Conservation (phyloP, 345 rosid genomes). For the Dimocarpus longan region DNA sequence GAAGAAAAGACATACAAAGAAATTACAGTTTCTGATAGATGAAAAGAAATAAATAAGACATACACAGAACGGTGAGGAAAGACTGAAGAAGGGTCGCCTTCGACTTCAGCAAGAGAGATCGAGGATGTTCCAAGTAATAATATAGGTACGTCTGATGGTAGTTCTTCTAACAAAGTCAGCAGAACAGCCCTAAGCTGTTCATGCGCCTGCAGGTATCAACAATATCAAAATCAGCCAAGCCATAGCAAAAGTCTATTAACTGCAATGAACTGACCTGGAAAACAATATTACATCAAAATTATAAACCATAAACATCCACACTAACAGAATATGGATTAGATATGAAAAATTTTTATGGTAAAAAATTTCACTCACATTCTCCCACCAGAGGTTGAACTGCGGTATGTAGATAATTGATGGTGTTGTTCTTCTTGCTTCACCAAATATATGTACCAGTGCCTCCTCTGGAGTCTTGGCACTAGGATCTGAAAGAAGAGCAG, state of each 20-base stretch:
- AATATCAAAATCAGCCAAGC: conserved; percentile 16
- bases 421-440: conserved; percentile 96
- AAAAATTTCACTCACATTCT: conserved; percentile 58
- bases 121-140: conserved; percentile 81
- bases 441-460: conserved; percentile 96
- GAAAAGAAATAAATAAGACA: conserved; percentile 30
- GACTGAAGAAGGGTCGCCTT: conserved; percentile 50
- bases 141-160: conserved; percentile 86
- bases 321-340: conserved; percentile 5
- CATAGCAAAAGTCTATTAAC: conserved; percentile 17
- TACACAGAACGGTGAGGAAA: conserved; percentile 81
- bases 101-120: conserved; percentile 53
- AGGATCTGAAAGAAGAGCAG: conserved; percentile 98
- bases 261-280: conserved; percentile 13
- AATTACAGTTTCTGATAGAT: neutral
- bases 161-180: conserved; percentile 85
- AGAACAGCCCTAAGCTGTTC: conserved; percentile 95
- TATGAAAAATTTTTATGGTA: neutral
- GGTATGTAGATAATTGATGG: conserved; percentile 94
- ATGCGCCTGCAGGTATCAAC: conserved; percentile 72
- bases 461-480: conserved; percentile 99
- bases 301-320: neutral
- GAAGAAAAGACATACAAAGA: neutral
- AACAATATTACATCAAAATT: neutral
- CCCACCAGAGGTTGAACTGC: conserved; percentile 98